Percentiles rank a stretch among this genome's conserved stretches.
phyloP scores from a whole-genome alignment of 345 rosid genomes.

The Moricandia arvensis region DNA sequence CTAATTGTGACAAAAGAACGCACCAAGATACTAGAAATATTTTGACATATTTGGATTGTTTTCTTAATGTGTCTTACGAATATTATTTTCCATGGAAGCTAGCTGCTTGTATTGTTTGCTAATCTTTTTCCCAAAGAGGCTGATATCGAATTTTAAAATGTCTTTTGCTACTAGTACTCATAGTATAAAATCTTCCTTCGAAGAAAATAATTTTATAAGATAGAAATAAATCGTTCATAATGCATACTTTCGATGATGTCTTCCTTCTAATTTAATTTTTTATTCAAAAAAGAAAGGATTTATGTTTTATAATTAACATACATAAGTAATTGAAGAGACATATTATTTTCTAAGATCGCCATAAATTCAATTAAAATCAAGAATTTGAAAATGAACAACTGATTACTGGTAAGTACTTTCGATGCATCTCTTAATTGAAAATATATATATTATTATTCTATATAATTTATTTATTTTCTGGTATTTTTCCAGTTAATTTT shows the following conservation, averaged over 20 bases:
- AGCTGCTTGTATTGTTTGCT: neutral
- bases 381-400: neutral
- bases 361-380: too few relatives aligned
- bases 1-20: too few relatives aligned
- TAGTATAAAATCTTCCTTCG: conserved; percentile 8
- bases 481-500: neutral
- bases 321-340: neutral
- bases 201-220: neutral
- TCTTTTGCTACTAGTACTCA: neutral
- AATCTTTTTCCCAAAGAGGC: neutral
- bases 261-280: neutral
- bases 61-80: neutral
- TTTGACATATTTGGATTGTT: neutral
- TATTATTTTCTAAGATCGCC: neutral
- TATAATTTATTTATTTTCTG: neutral
- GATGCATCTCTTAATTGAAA: neutral
- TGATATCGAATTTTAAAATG: neutral
- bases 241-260: neutral
- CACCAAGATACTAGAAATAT: neutral
- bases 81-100: neutral
- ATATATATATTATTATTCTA: neutral
- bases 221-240: neutral
- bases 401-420: neutral
- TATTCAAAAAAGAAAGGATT: neutral
- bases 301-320: neutral